These are phyloP conservation scores for Tulasnella sp. DNA, from an alignment of 768 basidiomycete genomes.

Conservation along the genomic window DNA sequence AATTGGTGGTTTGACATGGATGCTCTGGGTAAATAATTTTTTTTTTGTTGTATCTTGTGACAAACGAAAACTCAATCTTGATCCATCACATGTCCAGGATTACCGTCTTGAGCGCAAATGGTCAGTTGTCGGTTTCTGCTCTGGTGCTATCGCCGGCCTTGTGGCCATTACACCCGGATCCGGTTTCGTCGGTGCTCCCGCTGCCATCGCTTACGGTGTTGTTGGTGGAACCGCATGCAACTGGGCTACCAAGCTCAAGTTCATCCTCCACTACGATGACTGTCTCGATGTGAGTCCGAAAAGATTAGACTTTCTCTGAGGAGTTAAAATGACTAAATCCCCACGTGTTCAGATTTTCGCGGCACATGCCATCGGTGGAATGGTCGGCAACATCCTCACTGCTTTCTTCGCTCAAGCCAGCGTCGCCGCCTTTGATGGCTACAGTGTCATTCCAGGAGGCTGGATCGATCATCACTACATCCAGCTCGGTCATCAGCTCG, in stretches of 20 bases:
- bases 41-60: neutral
- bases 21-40: constrained; percentile 53
- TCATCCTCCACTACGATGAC: constrained; percentile 61
- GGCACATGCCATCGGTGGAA: constrained; percentile 62
- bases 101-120: constrained; percentile 88
- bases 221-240: constrained; percentile 77
- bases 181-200: constrained; percentile 64
- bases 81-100: too few relatives aligned
- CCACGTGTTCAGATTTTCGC: constrained; percentile 60
- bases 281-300: constrained; percentile 51
- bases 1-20: constrained; percentile 84
- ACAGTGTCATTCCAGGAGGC: constrained; percentile 47
- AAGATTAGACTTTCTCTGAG: constrained; percentile 4
- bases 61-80: neutral
- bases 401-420: constrained; percentile 69
- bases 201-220: constrained; percentile 75
- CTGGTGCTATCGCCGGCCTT: constrained; percentile 81
- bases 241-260: constrained; percentile 93
- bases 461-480: constrained; percentile 74
- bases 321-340: constrained; percentile 16
- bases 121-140: constrained; percentile 90
- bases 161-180: constrained; percentile 84
- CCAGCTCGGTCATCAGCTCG: constrained; percentile 79
- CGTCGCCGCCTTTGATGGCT: constrained; percentile 70
- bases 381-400: constrained; percentile 73